These are phyloP conservation scores for Vicia sativa DNA, from an alignment of 306 rosid genomes.

Conservation along the genomic window DNA sequence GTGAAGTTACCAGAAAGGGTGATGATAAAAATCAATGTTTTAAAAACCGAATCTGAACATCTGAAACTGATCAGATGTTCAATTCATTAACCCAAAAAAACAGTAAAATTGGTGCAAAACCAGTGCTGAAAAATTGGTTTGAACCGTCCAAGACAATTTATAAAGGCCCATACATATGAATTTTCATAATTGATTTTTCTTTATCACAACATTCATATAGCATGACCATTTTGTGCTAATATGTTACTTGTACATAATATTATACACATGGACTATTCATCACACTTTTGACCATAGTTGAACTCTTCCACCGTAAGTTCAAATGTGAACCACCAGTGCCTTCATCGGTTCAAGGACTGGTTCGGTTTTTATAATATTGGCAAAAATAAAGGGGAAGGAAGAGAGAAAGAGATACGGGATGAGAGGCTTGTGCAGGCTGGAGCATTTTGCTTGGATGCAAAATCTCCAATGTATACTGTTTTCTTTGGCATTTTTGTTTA, in stretches of 20 bases:
- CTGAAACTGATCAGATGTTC: neutral
- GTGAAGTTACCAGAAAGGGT: neutral
- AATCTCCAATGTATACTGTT: slow-evolving; percentile 2
- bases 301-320: neutral
- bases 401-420: neutral
- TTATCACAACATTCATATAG: neutral
- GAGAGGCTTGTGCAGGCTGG: neutral
- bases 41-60: neutral
- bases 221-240: neutral
- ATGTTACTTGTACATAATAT: neutral
- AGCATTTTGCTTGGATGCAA: slow-evolving; percentile 14
- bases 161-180: neutral
- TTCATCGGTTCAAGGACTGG: neutral
- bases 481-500: slow-evolving; percentile 12
- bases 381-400: neutral
- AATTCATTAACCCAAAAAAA: neutral
- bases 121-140: neutral
- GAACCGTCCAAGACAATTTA: neutral
- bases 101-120: neutral
- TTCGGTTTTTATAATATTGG: neutral
- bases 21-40: neutral
- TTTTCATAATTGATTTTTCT: neutral
- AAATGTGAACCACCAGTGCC: neutral
- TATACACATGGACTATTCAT: neutral
- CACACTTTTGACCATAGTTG: neutral